Base-by-base conservation (phyloP, 106 monocot species). In the Ottelia alismoides region DNA sequence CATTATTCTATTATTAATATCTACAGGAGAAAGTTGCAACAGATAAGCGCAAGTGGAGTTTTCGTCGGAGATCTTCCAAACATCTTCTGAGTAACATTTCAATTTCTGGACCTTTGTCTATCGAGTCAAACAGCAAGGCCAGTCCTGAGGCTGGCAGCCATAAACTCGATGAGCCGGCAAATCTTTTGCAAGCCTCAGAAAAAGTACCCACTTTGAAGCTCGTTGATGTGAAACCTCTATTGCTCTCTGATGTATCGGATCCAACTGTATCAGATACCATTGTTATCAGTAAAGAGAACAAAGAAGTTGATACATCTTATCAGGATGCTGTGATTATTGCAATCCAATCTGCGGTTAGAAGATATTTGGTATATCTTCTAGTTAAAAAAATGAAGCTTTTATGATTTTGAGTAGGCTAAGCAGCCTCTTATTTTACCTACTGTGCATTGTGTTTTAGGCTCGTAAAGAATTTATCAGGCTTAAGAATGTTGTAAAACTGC, bases 31-130 rank as follows among this genome's bases (percentile, higher is more conserved):
- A n/a, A n/a, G n/a, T n/a, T n/a, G n/a, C n/a, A n/a, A n/a, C 77
- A 44, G 80, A 73, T 35, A 98, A 89, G 57, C 65, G 74, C 25
- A 72, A 73, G 45, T 98, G 96, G 96, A 89, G 96, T 65, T 89
- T 98, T 60, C 68, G 81, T 20, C 85, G 79, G 74, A 98, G 65
- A 73, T 85, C 89, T 47, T 40, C 63, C 23, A 67, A 58, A 18
- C 82, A 77, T 62, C 78, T 89, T 26, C 67, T 76, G 31, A 79
- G 69, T 53, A 85, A 76, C 65, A 79, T 18, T 66, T 70, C 70
- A 19, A 73, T 61, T 3, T 76, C 73, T 46, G 88, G 74, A 49
- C 69, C 77, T 52, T 25, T 63, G 18, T 28, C 75, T 69, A 53
- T 73, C 40, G 29, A 56, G 25, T 22, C 12, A 14, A 49, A 31